Conservation (phyloP, 768 basidiomycete species). For the Naganishia vaughanmartiniae region DNA sequence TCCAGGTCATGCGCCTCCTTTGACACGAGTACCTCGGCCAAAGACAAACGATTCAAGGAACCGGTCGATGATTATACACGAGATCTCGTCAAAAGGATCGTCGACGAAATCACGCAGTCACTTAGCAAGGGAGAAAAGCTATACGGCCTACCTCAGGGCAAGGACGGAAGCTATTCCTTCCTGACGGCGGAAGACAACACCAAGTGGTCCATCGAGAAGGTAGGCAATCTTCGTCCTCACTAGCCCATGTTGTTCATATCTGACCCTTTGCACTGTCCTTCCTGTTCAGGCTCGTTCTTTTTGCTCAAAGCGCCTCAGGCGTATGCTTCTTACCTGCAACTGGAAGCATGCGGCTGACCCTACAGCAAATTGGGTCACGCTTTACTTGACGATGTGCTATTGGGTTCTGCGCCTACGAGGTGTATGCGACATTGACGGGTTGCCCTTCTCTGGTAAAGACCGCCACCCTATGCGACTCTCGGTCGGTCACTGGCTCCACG, state of each 20-base stretch:
- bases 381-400: neutral
- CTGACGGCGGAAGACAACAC: neutral
- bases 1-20: neutral
- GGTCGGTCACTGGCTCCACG: neutral
- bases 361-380: neutral
- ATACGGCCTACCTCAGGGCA: neutral
- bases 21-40: neutral
- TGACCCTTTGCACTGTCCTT: neutral
- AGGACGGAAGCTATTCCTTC: neutral
- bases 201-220: neutral
- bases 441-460: neutral
- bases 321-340: neutral
- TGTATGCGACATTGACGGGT: neutral
- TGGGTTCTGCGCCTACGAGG: slow-evolving; percentile 2
- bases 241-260: neutral
- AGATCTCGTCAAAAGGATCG: slow-evolving; percentile 1
- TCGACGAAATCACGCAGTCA: neutral
- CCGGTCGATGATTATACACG: neutral
- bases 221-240: neutral
- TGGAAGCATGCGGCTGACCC: slow-evolving; percentile 10
- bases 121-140: neutral
- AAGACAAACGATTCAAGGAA: neutral
- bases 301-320: neutral
- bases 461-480: neutral
- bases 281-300: slow-evolving; percentile 2